Evolutionary conservation across 2,329 filamentous ascomycete genomes (phyloP), one percentile per base, ranked within the genome.

Genomic region (Colletotrichum costaricense): DNA sequence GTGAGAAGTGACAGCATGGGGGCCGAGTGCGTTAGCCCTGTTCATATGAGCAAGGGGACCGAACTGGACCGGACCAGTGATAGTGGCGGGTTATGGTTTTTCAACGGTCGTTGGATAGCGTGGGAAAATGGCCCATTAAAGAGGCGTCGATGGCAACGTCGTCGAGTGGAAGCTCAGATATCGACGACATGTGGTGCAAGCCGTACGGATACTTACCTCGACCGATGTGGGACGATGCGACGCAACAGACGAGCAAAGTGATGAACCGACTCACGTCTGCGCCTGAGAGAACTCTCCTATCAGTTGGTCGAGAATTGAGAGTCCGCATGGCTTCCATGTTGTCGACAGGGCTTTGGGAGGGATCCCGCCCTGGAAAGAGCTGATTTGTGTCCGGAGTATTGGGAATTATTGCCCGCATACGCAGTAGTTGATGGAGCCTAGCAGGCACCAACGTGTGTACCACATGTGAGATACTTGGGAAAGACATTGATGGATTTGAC

Each of bases 1-100:
- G 65, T 68, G 60, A 65, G 52, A 65, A 52, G 38, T 65, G 54
- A 69, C 12, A 65, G 26, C 62, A 59, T 30, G 38, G 62, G 42
- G 28, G 28, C 62, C 62, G 14, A 54, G 7, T 56, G 19, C 55
- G 19, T 26, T 54, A 59, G 60, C 42, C 62, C 28, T 65, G 38
- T 28, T 52, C 26, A 65, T 38, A 59, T n/a, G 4, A 22, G 26
- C 60, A 26, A 66, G 24, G 62, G 62, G 19, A 2, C 26, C 4
- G 26, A 8, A 16, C 8, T 24, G 26, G 54, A 28, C 12, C 14
- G 7, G 54, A 26, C 54, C 14, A 24, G 54, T 26, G 54, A 56
- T 24, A 26, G 22, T 56, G 22, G 54, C 24, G 26, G 22, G 5
- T 22, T 49, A 28, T 24, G 54, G 33, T 52, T 33, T 26, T 11